Evolutionary conservation across 2,329 filamentous ascomycete species (phyloP).

Genomic region (Fusarium nurragi): DNA sequence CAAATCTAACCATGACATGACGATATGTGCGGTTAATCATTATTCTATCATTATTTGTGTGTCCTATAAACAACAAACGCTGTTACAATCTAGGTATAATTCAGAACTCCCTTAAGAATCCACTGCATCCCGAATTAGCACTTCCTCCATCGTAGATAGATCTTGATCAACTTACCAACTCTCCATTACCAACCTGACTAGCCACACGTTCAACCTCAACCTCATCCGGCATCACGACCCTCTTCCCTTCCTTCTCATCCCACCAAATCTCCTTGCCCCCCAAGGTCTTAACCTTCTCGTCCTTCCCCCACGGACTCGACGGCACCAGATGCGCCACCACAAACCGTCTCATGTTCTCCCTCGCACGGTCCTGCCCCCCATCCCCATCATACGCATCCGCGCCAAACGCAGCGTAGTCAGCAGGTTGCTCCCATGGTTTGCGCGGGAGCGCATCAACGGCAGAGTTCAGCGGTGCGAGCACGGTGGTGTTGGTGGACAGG

Average conservation of each 20-base stretch:
- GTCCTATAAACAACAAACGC: neutral
- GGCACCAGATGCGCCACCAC: constrained; percentile 87
- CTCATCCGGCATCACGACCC: constrained; percentile 80
- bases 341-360: constrained; percentile 79
- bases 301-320: constrained; percentile 77
- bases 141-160: neutral
- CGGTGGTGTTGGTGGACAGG: constrained; percentile 74
- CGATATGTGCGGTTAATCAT: constrained; percentile 1
- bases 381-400: constrained; percentile 78
- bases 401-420: constrained; percentile 75
- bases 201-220: constrained; percentile 81
- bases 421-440: constrained; percentile 86
- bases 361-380: constrained; percentile 79
- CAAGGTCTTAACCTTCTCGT: constrained; percentile 71
- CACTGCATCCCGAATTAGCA: constrained; percentile 57
- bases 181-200: constrained; percentile 83
- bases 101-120: constrained; percentile 68
- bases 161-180: constrained; percentile 65
- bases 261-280: constrained; percentile 79
- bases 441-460: constrained; percentile 80
- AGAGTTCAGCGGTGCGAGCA: constrained; percentile 87
- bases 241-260: constrained; percentile 74
- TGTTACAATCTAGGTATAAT: constrained; percentile 48
- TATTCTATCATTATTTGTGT: constrained; percentile 31
- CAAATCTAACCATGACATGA: neutral